A percentile compares a stretch with the other conserved stretches of the same genome.
These are phyloP conservation scores for Aspergillus aculeatus DNA, from an alignment of 2,329 filamentous ascomycete species.

Conservation along the genomic window DNA sequence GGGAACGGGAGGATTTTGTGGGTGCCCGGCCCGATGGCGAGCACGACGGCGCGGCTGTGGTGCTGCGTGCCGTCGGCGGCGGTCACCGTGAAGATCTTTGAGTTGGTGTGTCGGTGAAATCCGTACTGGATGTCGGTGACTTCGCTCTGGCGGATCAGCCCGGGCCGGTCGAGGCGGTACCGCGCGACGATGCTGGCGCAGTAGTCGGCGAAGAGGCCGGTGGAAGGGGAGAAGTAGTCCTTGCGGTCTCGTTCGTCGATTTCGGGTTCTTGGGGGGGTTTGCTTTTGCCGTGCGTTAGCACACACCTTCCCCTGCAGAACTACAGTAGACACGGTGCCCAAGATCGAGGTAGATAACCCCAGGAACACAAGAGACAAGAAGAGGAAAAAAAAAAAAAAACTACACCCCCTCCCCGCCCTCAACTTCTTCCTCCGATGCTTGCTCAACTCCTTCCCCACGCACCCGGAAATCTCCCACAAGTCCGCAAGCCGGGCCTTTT, in stretches of 20 bases:
- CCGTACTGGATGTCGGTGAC: conserved; percentile 63
- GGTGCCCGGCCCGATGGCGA: conserved; percentile 70
- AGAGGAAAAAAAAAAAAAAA: not conserved
- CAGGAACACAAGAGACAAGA: not conserved
- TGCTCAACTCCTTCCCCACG: conserved; percentile 76
- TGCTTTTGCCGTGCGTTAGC: conserved; percentile 15
- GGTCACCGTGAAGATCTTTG: conserved; percentile 63
- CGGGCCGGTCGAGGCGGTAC: conserved; percentile 55
- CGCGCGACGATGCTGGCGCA: conserved; percentile 58
- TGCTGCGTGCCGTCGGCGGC: conserved; percentile 54
- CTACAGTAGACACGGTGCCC: no score
- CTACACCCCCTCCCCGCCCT: conserved; percentile 37
- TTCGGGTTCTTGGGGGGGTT: conserved; percentile 40
- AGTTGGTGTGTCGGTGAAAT: conserved; percentile 28
- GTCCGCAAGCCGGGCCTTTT: conserved; percentile 60
- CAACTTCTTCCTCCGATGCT: conserved; percentile 71
- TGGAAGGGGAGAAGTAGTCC: conserved; percentile 67
- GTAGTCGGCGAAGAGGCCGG: conserved; percentile 61
- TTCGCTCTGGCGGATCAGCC: conserved; percentile 59
- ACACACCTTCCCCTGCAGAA: not conserved
- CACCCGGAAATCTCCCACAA: conserved; percentile 69
- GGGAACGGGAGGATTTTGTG: conserved; percentile 51
- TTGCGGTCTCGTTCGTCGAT: conserved; percentile 67
- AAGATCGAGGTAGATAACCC: not conserved
- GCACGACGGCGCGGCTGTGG: conserved; percentile 62